Base-by-base conservation (phyloP, 2,329 filamentous ascomycete species). In the Venturia carpophila region DNA sequence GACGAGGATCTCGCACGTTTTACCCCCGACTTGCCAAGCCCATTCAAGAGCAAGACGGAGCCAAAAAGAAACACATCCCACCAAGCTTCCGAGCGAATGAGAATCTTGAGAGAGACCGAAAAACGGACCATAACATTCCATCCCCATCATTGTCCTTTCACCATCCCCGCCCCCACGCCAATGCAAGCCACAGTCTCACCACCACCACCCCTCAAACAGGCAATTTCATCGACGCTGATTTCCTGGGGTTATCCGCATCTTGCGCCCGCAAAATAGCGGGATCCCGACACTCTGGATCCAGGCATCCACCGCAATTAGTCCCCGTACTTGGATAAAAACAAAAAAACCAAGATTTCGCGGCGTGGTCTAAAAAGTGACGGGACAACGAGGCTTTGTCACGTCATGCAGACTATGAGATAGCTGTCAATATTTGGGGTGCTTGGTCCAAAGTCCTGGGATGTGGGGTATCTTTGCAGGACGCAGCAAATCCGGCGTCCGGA, bases 161-260 rank as follows among this genome's bases (percentile, higher is more conserved):
- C 47, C 10, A 15, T n/a, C 52, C 15, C 52, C 52, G 37, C 52
- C 52, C 49, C 52, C 52, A 56, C 49, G 49, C 49, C 49, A 56
- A 27, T 10, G 21, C 21, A 52, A 52, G 52, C 52, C 52, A 58
- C 52, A 58, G 37, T 37, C 27, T 58, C 27, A 30, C 27, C 27
- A 37, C 21, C 27, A 30, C 27, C 27, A 37, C 21, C 21, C 60
- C 37, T 11, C 17, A 34, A 17, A 24, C 5, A 27, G 19, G 34
- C 17, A 21, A 41, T 10, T 43, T 24, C 37, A 42, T 41, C 37
- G 27, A 19, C 41, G 58, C n/a, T 17, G 58, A 62, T 47, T 21
- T 41, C 27, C 60, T 43, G 52, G 52, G 52, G 52, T 52, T 21
- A 56, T 19, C 52, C 52, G 52, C 52, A 56, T 56, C 49, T 34